Base-by-base conservation (phyloP, 2,329 filamentous ascomycete genomes). In the Aspergillus unguis region DNA sequence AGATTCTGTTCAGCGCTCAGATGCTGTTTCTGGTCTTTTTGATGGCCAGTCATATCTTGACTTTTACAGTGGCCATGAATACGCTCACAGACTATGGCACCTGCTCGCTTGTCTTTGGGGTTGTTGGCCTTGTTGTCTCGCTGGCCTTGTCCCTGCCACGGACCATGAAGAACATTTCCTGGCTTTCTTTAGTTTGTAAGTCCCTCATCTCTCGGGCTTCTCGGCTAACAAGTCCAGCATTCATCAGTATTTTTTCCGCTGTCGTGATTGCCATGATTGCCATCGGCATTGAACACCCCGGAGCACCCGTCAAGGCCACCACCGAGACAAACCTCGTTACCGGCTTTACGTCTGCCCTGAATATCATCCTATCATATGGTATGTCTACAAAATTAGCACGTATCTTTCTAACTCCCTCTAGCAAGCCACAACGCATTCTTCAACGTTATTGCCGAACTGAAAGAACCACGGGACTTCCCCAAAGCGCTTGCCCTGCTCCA, bases 321-420 rank as follows among this genome's bases (percentile, higher is more conserved):
- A 68, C 70, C 23, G 57, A 75, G 3, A 67, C 80, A 1, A 71
- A 69, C 35, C 75, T 87, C 33, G 73, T 75, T 40, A 74, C 80
- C 38, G 83, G 75, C 23, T 85, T 87, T 63, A 76, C 82, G 8
- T 78, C 82, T n/a, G 77, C 86, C 38, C 78, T 76, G 64, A 88
- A 88, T 71, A 89, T 90, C 48, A 77, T 87, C 55, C 83, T 90
- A 54, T 85, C 87, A 50, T 90, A 86, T 71, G 77, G 83, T 75
- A 62, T 65, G 71, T 29, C n/a, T 23, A 4, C 5, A 26, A 33
- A 6, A 2, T 17, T 1, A 82, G 81, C 10, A 5, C n/a, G 77
- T 79, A 11, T 75, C 27, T 3, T 23, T 86, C 45, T 81, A 85
- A 62, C 53, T 38, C 38, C 50, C 4, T 17, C 4, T 55, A 63